phyloP scores from a whole-genome alignment of 306 rosid species.

The Inga laurina region DNA sequence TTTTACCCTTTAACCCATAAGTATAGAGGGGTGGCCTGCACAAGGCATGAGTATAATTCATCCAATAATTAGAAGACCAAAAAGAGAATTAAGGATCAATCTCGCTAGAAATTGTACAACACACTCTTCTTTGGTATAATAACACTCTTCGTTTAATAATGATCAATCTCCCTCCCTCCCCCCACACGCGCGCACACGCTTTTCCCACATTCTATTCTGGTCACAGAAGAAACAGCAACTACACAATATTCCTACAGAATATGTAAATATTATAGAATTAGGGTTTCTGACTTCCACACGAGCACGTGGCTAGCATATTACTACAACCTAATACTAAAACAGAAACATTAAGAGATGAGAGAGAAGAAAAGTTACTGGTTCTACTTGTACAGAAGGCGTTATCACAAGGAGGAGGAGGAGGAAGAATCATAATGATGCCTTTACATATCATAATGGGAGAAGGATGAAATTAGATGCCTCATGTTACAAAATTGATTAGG shows the following conservation, averaged over 20 bases:
- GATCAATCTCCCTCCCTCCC: neutral
- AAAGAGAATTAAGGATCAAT: neutral
- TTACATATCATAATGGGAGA: conserved; percentile 42
- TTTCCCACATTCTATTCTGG: neutral
- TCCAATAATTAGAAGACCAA: neutral
- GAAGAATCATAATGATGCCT: conserved; percentile 32
- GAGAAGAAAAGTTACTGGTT: conserved; percentile 12
- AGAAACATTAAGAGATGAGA: neutral
- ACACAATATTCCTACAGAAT: neutral
- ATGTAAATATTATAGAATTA: neutral
- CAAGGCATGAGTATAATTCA: no score
- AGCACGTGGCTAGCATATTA: neutral
- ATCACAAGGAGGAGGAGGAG: conserved; percentile 30
- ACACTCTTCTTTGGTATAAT: neutral
- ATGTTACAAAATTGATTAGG: conserved; percentile 79
- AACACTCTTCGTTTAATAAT: no score
- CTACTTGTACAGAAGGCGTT: conserved; percentile 44
- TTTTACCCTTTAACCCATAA: no score
- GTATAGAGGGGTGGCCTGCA: no score
- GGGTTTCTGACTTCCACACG: neutral
- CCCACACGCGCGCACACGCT: neutral
- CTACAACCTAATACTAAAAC: neutral
- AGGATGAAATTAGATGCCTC: conserved; percentile 47
- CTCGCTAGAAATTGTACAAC: neutral
- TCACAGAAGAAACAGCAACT: neutral